phyloP scores from a whole-genome alignment of 305 asterid species.

The Euphrasia arctica region DNA sequence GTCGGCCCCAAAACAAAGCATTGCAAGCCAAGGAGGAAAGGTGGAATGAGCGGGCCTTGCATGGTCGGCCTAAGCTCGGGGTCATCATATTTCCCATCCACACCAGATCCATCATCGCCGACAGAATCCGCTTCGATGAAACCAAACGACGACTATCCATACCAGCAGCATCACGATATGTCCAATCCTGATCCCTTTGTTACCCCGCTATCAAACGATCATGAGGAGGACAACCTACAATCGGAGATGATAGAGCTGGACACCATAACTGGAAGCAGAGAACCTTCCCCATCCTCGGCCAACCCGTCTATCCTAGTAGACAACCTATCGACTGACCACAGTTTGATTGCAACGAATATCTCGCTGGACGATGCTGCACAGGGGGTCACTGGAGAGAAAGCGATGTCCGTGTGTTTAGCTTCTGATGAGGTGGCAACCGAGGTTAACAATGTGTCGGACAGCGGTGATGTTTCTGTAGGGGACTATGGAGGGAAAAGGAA shows the following conservation, averaged over 20 bases:
- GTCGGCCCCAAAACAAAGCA: constrained; percentile 51
- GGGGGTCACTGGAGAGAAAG: constrained; percentile 17
- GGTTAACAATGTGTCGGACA: constrained; percentile 18
- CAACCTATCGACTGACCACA: constrained; percentile 22
- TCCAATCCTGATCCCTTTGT: constrained; percentile 35
- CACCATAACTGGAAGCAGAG: constrained; percentile 61
- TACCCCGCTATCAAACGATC: constrained; percentile 44
- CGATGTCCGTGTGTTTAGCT: constrained; percentile 21
- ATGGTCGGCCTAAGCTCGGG: constrained; percentile 30
- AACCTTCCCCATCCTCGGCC: constrained; percentile 48
- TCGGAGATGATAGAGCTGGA: constrained; percentile 65
- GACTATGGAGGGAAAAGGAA: constrained; percentile 17
- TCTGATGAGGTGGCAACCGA: constrained; percentile 29
- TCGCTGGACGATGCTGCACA: constrained; percentile 12
- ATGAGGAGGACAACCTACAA: constrained; percentile 53
- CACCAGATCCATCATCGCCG: constrained; percentile 39
- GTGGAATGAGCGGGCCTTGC: constrained; percentile 42
- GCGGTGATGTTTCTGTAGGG: constrained; percentile 19
- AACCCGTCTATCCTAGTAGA: constrained; percentile 35
- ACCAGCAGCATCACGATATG: constrained; percentile 32
- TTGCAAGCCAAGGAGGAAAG: constrained; percentile 57
- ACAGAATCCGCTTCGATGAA: constrained; percentile 46
- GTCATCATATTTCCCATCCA: constrained; percentile 36
- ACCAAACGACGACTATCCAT: constrained; percentile 41
- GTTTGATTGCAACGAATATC: constrained; percentile 27